Conservation (phyloP, 768 basidiomycete species). For the Antrodiella citrinella region DNA sequence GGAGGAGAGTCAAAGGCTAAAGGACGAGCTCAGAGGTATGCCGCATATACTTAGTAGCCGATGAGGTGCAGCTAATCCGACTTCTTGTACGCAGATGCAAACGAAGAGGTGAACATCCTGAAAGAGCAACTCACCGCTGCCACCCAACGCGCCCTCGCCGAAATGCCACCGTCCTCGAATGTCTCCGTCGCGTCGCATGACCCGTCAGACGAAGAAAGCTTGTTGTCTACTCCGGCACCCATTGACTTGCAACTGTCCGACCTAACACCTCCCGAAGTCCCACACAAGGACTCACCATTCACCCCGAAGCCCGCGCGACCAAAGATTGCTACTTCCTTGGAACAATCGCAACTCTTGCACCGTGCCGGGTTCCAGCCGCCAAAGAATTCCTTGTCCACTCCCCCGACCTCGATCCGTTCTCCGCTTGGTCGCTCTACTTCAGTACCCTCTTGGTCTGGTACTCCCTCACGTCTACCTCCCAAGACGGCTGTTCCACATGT, state of each 20-base stretch:
- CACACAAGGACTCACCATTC: constrained; percentile 19
- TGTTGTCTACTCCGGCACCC: constrained; percentile 51
- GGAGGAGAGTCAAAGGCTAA: constrained; percentile 84
- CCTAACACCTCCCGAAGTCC: constrained; percentile 37
- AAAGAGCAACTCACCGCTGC: constrained; percentile 58
- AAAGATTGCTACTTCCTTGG: constrained; percentile 12
- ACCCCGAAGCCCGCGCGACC: constrained; percentile 12
- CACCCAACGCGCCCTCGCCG: constrained; percentile 20
- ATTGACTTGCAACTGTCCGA: constrained; percentile 55
- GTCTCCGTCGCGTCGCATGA: constrained; percentile 24
- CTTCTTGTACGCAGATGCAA: constrained; percentile 54
- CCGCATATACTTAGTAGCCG: background rate
- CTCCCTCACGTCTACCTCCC: constrained; percentile 34
- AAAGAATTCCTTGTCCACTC: constrained; percentile 30
- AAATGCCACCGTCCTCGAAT: constrained; percentile 15
- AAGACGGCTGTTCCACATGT: constrained; percentile 38
- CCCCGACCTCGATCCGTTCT: constrained; percentile 31
- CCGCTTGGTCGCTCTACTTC: constrained; percentile 49
- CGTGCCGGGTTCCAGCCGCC: constrained; percentile 39
- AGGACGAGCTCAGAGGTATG: constrained; percentile 88
- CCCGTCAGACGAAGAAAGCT: constrained; percentile 36
- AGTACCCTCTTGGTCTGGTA: constrained; percentile 41
- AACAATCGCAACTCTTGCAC: constrained; percentile 26
- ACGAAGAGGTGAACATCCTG: constrained; percentile 75
- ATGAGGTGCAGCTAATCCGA: too few relatives aligned